These are phyloP conservation scores for Ophiostoma himal-ulmi DNA, from an alignment of 2,329 filamentous ascomycete genomes.

Conservation along the genomic window DNA sequence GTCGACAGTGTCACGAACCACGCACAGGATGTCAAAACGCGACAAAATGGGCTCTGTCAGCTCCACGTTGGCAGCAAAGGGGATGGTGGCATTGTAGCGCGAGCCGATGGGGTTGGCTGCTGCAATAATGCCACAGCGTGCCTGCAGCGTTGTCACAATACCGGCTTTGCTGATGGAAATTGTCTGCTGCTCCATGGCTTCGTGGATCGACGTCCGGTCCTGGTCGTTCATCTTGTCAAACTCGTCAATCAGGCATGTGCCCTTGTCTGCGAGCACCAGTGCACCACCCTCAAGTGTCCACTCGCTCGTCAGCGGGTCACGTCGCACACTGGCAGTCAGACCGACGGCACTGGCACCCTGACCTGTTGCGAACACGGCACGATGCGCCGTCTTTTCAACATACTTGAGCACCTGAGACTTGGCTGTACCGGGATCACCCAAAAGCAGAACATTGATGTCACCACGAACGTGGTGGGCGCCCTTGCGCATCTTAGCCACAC, in stretches of 20 bases:
- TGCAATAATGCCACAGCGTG: slow-evolving; percentile 90
- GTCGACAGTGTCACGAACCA: slow-evolving; percentile 92
- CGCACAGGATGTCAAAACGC: slow-evolving; percentile 94
- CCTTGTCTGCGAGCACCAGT: slow-evolving; percentile 87
- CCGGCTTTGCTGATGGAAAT: slow-evolving; percentile 98
- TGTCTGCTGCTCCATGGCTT: slow-evolving; percentile 99
- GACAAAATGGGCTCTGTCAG: slow-evolving; percentile 95
- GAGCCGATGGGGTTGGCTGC: slow-evolving; percentile 95
- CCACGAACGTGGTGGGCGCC: slow-evolving; percentile 88
- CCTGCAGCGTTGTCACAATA: slow-evolving; percentile 95
- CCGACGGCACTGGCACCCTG: slow-evolving; percentile 96
- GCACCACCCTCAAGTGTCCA: slow-evolving; percentile 97
- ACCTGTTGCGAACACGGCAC: slow-evolving; percentile 94
- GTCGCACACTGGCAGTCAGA: slow-evolving; percentile 92
- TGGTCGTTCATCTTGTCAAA: slow-evolving; percentile 99
- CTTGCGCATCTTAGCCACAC: slow-evolving; percentile 84
- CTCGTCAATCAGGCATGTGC: slow-evolving; percentile 94
- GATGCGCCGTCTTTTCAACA: slow-evolving; percentile 92
- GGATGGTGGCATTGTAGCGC: slow-evolving; percentile 92
- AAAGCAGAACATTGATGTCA: slow-evolving; percentile 94
- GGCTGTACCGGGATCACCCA: slow-evolving; percentile 94
- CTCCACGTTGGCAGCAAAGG: slow-evolving; percentile 94
- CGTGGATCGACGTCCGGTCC: slow-evolving; percentile 95
- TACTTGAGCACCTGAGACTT: slow-evolving; percentile 98
- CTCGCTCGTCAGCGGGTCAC: slow-evolving; percentile 90